Evolutionary conservation across 202 grass and related monocot genomes (phyloP).

Genomic region (Elaeis oleifera): DNA sequence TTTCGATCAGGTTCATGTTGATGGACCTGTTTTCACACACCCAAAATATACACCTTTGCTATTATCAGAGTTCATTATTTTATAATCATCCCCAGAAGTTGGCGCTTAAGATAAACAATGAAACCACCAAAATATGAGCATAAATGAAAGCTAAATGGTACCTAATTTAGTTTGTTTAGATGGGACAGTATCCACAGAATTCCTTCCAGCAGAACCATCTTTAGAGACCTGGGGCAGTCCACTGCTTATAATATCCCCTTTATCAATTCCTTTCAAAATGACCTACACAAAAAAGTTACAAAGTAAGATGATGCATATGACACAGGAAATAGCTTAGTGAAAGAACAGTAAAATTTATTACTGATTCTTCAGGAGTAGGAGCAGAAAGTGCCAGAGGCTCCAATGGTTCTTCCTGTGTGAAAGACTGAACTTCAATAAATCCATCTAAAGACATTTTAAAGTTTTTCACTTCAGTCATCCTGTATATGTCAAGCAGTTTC

Average conservation of each 20-base stretch:
- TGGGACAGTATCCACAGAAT: conserved; percentile 27
- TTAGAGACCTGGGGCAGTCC: conserved; percentile 68
- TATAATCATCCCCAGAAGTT: conserved; percentile 33
- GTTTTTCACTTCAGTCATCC: conserved; percentile 53
- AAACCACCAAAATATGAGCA: too few species aligned
- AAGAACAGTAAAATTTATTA: conserved; percentile 33
- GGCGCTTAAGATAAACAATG: conserved; percentile 5
- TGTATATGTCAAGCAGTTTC: conserved; percentile 94
- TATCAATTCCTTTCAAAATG: conserved; percentile 90
- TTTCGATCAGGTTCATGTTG: conserved; percentile 11
- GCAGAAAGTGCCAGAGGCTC: conserved; percentile 82
- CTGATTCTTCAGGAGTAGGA: conserved; percentile 72
- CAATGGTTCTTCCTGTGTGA: conserved; percentile 52
- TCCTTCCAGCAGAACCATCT: conserved; percentile 67
- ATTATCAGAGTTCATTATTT: conserved; percentile 23
- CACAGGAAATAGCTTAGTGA: neutral
- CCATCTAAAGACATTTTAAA: conserved; percentile 48
- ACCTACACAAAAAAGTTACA: conserved; percentile 44
- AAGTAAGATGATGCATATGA: conserved; percentile 8
- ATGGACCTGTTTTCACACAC: neutral
- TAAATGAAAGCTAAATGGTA: conserved; percentile 1
- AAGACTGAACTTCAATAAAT: conserved; percentile 49
- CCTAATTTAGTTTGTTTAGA: conserved; percentile 44
- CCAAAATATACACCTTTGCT: conserved; percentile 22
- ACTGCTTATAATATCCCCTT: conserved; percentile 81